Evolutionary conservation across 768 basidiomycete species (phyloP).

Genomic region (Pleurotus tuoliensis): DNA sequence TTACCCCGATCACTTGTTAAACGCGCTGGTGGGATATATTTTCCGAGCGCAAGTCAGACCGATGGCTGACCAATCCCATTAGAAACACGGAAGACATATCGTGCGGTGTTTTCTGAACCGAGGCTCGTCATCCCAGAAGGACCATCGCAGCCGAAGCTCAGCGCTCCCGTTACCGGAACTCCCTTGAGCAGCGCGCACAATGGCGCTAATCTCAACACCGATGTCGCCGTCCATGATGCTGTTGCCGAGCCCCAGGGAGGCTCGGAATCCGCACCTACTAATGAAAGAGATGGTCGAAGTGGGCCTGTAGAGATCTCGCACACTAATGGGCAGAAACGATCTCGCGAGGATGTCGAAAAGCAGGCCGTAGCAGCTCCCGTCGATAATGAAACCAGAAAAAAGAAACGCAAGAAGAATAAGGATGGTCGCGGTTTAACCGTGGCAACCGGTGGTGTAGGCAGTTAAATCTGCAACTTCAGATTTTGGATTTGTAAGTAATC

Average conservation of each 20-base stretch:
- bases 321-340: background rate
- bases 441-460: no score
- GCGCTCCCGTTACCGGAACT: background rate
- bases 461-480: no score
- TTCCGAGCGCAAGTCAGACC: background rate
- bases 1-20: conserved; percentile 64
- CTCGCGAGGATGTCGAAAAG: conserved; percentile 1
- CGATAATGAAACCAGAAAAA: background rate
- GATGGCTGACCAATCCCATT: background rate
- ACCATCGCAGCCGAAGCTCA: background rate
- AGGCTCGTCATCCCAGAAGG: conserved; percentile 50
- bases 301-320: background rate
- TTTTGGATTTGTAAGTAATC: no score
- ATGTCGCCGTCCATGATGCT: background rate
- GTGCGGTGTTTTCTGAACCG: conserved; percentile 77
- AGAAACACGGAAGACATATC: conserved; percentile 83
- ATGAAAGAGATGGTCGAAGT: no score
- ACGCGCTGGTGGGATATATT: conserved; percentile 54
- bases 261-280: background rate
- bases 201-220: background rate
- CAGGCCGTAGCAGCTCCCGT: background rate
- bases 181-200: background rate
- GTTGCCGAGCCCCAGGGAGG: no score
- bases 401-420: conserved; percentile 8
- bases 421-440: background rate